These are phyloP conservation scores for Verticillium tricorpus DNA, from an alignment of 2,329 filamentous ascomycete species.

Conservation along the genomic window DNA sequence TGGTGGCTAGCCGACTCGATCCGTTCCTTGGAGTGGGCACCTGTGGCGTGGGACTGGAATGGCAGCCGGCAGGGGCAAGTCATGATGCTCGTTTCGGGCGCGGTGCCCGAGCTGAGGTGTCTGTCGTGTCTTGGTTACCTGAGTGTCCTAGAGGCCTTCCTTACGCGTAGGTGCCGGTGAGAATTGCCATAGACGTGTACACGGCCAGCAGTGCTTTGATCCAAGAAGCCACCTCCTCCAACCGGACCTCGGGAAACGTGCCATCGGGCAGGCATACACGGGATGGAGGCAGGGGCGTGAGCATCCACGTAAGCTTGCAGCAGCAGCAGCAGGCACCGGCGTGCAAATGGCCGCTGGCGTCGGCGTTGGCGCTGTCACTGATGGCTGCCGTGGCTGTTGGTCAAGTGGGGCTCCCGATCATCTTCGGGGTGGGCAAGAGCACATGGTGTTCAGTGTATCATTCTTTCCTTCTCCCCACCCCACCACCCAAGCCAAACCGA, in stretches of 20 bases:
- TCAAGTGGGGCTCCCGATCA: conserved; percentile 1
- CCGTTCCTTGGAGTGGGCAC: not conserved
- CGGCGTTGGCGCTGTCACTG: not conserved
- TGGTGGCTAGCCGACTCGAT: not conserved
- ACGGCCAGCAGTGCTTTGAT: no score
- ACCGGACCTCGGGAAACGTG: no score
- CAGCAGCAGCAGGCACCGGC: not conserved
- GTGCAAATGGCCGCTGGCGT: not conserved
- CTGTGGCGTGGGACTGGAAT: not conserved
- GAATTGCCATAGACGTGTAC: no score
- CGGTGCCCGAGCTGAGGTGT: not conserved
- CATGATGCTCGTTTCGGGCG: not conserved
- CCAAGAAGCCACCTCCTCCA: no score
- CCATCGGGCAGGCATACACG: no score
- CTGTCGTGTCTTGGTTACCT: no score
- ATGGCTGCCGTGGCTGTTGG: not conserved
- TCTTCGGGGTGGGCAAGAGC: not conserved
- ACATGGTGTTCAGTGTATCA: not conserved
- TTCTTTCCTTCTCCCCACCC: not conserved
- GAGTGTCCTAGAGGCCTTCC: no score
- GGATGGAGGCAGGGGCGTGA: no score
- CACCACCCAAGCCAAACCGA: not conserved
- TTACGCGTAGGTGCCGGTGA: no score
- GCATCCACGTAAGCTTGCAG: not conserved
- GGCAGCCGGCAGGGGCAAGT: not conserved